phyloP scores from a whole-genome alignment of 2,329 filamentous ascomycete species.

The Cephalotrichum gorgonifer region DNA sequence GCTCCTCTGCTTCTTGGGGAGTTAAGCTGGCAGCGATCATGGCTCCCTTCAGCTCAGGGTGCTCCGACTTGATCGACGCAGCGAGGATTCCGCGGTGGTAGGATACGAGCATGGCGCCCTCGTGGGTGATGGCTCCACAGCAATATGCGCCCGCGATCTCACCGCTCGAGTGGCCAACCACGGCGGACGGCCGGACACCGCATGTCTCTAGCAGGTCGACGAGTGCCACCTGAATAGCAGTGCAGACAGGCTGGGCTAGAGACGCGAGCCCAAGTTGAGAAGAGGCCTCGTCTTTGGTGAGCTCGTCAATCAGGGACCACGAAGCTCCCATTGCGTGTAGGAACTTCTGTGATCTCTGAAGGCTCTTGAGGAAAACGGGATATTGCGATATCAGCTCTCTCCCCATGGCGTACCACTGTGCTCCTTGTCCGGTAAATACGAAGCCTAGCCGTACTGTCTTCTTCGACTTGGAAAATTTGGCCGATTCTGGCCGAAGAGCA shows the following conservation, averaged over 20 bases:
- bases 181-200: conserved; percentile 15
- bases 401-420: conserved; percentile 3
- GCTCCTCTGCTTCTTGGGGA: too few relatives aligned
- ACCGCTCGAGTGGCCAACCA: conserved; percentile 26
- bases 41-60: too few relatives aligned
- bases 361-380: conserved; percentile 12
- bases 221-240: conserved; percentile 30
- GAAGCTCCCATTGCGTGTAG: too few relatives aligned
- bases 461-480: background rate
- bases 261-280: conserved; percentile 14
- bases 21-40: too few relatives aligned
- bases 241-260: conserved; percentile 29
- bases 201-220: conserved; percentile 21
- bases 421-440: conserved; percentile 3
- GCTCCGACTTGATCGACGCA: background rate
- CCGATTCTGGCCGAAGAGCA: background rate
- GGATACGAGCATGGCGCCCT: conserved; percentile 17
- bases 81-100: conserved; percentile 19
- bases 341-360: too few relatives aligned
- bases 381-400: conserved; percentile 2
- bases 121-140: conserved; percentile 11
- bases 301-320: too few relatives aligned
- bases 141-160: conserved; percentile 27
- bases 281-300: conserved; percentile 8
- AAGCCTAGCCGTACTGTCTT: background rate